Conservation (phyloP, 2,329 filamentous ascomycete species). For the Pestalotiopsis sp. region DNA sequence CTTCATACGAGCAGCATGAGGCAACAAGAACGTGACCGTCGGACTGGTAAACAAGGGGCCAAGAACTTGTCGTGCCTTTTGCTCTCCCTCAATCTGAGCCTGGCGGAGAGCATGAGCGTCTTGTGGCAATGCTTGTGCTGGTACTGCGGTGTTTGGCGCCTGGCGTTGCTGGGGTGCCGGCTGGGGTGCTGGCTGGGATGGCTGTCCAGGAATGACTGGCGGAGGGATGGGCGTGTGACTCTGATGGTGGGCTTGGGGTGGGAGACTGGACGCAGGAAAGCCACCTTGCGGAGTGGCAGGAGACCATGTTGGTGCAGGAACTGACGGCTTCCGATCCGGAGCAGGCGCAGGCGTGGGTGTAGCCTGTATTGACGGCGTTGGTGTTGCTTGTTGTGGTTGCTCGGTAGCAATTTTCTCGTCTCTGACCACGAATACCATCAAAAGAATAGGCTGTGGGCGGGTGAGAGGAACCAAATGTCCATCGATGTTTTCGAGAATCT, state of each 20-base stretch:
- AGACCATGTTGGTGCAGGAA: slow-evolving; percentile 56
- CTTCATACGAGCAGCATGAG: slow-evolving; percentile 69
- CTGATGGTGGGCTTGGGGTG: slow-evolving; percentile 28
- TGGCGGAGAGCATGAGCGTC: slow-evolving; percentile 41
- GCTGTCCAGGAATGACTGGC: slow-evolving; percentile 33
- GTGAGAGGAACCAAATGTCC: slow-evolving; percentile 77
- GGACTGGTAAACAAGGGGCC: slow-evolving; percentile 64
- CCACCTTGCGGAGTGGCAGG: slow-evolving; percentile 48
- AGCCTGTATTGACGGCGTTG: slow-evolving; percentile 21
- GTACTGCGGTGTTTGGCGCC: slow-evolving; percentile 21
- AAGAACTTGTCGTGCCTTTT: slow-evolving; percentile 64
- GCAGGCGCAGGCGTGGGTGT: slow-evolving; percentile 30
- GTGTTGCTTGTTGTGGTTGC: slow-evolving; percentile 29
- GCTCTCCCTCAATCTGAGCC: slow-evolving; percentile 53
- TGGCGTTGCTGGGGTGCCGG: slow-evolving; percentile 20
- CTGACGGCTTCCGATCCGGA: slow-evolving; percentile 47
- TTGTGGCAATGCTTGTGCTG: slow-evolving; percentile 21
- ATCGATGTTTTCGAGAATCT: slow-evolving; percentile 87
- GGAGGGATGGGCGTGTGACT: slow-evolving; percentile 35
- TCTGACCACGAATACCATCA: slow-evolving; percentile 84
- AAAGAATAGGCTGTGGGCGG: slow-evolving; percentile 73
- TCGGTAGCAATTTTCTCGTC: slow-evolving; percentile 49
- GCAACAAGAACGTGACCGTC: slow-evolving; percentile 70
- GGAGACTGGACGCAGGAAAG: slow-evolving; percentile 22
- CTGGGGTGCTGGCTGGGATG: slow-evolving; percentile 23